A percentile compares a stretch with the other conserved stretches of the same genome.
These are phyloP conservation scores for Rhodomyrtus psidioides DNA, from an alignment of 441 rosid species.

Conservation along the genomic window DNA sequence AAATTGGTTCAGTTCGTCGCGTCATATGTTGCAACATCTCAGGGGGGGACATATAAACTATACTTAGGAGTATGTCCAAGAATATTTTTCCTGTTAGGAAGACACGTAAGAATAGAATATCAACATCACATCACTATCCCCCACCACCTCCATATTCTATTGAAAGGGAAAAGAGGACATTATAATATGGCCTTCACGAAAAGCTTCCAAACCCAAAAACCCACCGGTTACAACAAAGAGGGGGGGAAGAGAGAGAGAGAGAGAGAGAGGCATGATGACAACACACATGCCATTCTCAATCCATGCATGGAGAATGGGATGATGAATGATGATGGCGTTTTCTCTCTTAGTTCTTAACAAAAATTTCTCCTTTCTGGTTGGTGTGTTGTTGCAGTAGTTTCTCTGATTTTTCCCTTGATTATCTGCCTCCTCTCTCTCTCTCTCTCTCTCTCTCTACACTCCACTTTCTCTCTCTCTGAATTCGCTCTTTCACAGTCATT, in stretches of 20 bases:
- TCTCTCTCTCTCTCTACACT: not conserved
- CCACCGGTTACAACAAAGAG: not conserved
- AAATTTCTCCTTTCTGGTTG: not conserved
- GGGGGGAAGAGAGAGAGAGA: not conserved
- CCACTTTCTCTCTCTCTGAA: not conserved
- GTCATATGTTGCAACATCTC: not conserved
- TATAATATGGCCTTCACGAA: not conserved
- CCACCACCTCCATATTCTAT: not conserved
- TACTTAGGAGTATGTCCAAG: not conserved
- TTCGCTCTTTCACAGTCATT: not conserved
- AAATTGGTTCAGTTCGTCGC: not conserved
- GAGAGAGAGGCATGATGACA: not conserved
- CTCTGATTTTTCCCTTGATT: not conserved
- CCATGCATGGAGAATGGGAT: not conserved
- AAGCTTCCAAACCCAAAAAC: not conserved
- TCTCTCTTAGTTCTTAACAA: not conserved
- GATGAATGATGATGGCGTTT: not conserved
- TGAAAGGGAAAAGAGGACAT: not conserved
- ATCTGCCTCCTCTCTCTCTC: not conserved
- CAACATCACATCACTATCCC: not conserved
- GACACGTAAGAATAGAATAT: not conserved
- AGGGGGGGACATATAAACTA: not conserved
- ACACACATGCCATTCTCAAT: not conserved
- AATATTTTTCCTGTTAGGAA: not conserved
- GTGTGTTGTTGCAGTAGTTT: not conserved